These are phyloP conservation scores for Rhodotorula glutinis DNA, from an alignment of 1,284 basidiomycete genomes.

Conservation along the genomic window DNA sequence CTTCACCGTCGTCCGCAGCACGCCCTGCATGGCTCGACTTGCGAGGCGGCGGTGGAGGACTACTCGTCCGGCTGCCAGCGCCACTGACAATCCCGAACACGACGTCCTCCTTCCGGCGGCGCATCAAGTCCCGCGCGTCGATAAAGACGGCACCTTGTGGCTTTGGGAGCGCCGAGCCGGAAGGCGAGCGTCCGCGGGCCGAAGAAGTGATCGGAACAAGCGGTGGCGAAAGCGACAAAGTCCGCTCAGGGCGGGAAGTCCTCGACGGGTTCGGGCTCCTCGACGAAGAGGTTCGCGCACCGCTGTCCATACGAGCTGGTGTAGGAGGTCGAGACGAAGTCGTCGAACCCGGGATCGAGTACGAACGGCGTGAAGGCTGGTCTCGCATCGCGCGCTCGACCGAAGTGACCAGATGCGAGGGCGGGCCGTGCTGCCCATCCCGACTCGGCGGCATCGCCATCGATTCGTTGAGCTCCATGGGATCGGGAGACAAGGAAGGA, in stretches of 20 bases:
- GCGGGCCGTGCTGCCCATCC: neutral
- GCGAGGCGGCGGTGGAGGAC: neutral
- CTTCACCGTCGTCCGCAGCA: neutral
- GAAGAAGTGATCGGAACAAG: slow-evolving; percentile 13
- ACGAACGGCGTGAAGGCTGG: neutral
- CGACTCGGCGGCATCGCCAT: neutral
- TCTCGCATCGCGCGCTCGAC: slow-evolving; percentile 20
- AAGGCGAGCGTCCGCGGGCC: slow-evolving; percentile 28
- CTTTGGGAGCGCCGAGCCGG: slow-evolving; percentile 38
- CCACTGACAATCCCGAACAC: slow-evolving; percentile 33
- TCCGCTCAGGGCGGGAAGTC: neutral
- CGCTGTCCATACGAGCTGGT: no score
- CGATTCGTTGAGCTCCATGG: neutral
- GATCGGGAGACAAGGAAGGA: neutral
- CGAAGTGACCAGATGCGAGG: slow-evolving; percentile 17
- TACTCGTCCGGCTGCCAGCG: slow-evolving; percentile 1
- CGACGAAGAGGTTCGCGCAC: neutral
- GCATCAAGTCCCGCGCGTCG: slow-evolving; percentile 45
- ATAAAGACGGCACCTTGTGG: slow-evolving; percentile 43
- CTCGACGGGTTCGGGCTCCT: neutral
- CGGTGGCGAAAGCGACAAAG: slow-evolving; percentile 9
- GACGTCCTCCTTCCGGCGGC: slow-evolving; percentile 46
- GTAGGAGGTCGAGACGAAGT: neutral
- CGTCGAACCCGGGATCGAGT: neutral
- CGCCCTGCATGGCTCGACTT: neutral